Evolutionary conservation across 208 protist genomes (phyloP), one percentile per base, ranked within the genome.

Genomic region (Acanthamoeba pearcei): DNA sequence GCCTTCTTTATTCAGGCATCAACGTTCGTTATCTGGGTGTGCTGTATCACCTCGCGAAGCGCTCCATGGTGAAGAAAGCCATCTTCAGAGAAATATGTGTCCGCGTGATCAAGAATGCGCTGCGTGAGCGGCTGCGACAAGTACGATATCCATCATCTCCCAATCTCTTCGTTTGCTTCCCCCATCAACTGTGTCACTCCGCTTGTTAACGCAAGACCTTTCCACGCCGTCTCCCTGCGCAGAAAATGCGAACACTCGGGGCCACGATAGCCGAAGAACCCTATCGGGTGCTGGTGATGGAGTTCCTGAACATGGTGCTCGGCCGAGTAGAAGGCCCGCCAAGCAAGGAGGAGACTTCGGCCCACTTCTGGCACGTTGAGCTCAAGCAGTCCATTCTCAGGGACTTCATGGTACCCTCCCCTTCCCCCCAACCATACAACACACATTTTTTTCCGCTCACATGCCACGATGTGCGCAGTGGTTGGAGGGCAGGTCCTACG

Each of bases 1-100:
- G 6, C 6, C 57, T 64, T 64, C 24, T 13, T 64, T 5, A 19
- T 27, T 27, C 15, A 66, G 90, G 90, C 90, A 94, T 94, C 70
- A 94, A 94, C 70, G 90, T 94, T 9, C 90, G 90, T 9, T 94
- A 94, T 82, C 70, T 94, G 42, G 62, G 68, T 53, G 62, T 91
- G 85, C 85, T 91, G 35, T 91, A 91, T 32, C 53, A 91, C 85
- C 60, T 74, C 24, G 62, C 60, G 35, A 49, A 74, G 85, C 53
- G 62, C 62, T 68, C 85, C 85, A 9, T 53, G 60, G 60, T 91
- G 62, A 24, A 32, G 6, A 68, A 91, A 32, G 62, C 62, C 60
- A 68, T 91, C 85, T 74, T 91, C 62, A 27, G 85, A 19, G 85
- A 91, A 13, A 68, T 91, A 15, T 68, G 60, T 60, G 85, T 53